Conservation (phyloP, 768 basidiomycete species). For the Saitozyma sp. region DNA sequence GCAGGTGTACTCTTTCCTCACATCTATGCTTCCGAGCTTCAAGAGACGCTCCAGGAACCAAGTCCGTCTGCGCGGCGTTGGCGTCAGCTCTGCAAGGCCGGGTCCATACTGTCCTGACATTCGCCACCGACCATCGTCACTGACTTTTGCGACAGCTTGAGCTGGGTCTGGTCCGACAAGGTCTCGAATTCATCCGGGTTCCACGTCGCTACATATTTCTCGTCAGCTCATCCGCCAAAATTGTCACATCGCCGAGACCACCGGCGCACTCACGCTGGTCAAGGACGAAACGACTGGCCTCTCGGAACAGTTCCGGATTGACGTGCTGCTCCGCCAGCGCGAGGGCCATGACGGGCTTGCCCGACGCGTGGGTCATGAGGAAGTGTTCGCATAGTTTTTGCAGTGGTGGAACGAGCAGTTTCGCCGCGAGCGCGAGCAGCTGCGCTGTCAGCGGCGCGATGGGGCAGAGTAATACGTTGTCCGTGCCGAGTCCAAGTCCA, state of each 20-base stretch:
- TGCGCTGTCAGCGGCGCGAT: constrained; percentile 13
- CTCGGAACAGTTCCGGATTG: constrained; percentile 68
- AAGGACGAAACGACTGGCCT: constrained; percentile 85
- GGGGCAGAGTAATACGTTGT: background rate
- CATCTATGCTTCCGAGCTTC: constrained; percentile 79
- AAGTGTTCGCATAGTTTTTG: constrained; percentile 82
- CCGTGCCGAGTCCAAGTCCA: background rate
- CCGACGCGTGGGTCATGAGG: constrained; percentile 87
- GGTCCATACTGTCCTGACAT: background rate
- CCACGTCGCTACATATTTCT: constrained; percentile 30
- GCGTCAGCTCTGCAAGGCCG: background rate
- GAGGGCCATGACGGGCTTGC: constrained; percentile 88
- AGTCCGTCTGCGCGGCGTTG: constrained; percentile 62
- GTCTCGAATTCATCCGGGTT: constrained; percentile 37
- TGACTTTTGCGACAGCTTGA: constrained; percentile 77
- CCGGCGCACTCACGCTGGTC: constrained; percentile 85
- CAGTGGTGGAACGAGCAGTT: constrained; percentile 77
- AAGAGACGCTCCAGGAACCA: constrained; percentile 95
- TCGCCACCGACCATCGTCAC: background rate
- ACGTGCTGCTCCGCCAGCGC: constrained; percentile 86
- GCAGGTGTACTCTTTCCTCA: constrained; percentile 94
- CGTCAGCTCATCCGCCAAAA: constrained; percentile 13
- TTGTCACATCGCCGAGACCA: background rate
- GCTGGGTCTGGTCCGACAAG: constrained; percentile 73
- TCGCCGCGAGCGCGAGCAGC: constrained; percentile 80